phyloP scores from a whole-genome alignment of 768 basidiomycete species.

The Hericium alpestre region DNA sequence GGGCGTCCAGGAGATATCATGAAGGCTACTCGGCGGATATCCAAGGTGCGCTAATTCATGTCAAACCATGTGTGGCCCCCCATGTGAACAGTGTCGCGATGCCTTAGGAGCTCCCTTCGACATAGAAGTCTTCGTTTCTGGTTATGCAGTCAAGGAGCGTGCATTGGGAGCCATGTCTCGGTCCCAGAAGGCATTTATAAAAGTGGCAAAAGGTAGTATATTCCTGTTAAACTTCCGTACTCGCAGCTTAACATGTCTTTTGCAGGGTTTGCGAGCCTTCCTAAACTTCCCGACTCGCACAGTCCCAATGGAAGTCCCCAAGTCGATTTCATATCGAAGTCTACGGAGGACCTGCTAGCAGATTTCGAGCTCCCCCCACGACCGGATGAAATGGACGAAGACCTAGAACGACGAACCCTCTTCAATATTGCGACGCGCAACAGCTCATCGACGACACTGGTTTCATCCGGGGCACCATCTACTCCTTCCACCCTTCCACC shows the following conservation, averaged over 20 bases:
- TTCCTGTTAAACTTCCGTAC: neutral
- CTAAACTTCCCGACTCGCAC: slow-evolving; percentile 19
- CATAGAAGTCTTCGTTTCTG: slow-evolving; percentile 65
- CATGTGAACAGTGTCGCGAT: slow-evolving; percentile 2
- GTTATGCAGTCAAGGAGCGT: slow-evolving; percentile 56
- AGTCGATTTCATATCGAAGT: slow-evolving; percentile 16
- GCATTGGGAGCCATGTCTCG: slow-evolving; percentile 54
- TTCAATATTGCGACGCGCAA: slow-evolving; percentile 1
- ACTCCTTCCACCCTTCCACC: neutral
- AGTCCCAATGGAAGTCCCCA: slow-evolving; percentile 19
- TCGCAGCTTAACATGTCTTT: neutral
- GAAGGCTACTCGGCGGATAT: slow-evolving; percentile 8
- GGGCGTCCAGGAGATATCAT: slow-evolving; percentile 53
- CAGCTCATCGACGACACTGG: slow-evolving; percentile 2
- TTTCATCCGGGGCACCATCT: slow-evolving; percentile 8
- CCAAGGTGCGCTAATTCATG: slow-evolving; percentile 16
- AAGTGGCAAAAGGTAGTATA: slow-evolving; percentile 59
- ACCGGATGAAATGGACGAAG: slow-evolving; percentile 50
- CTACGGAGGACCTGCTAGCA: slow-evolving; percentile 40
- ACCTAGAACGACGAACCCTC: slow-evolving; percentile 44
- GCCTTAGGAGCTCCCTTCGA: slow-evolving; percentile 47
- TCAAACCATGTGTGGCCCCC: no score
- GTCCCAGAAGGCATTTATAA: slow-evolving; percentile 67
- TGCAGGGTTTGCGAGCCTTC: slow-evolving; percentile 10
- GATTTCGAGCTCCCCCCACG: slow-evolving; percentile 42